These are phyloP conservation scores for Oryza nivara DNA, from an alignment of 176 grass and related monocot genomes.

Conservation along the genomic window DNA sequence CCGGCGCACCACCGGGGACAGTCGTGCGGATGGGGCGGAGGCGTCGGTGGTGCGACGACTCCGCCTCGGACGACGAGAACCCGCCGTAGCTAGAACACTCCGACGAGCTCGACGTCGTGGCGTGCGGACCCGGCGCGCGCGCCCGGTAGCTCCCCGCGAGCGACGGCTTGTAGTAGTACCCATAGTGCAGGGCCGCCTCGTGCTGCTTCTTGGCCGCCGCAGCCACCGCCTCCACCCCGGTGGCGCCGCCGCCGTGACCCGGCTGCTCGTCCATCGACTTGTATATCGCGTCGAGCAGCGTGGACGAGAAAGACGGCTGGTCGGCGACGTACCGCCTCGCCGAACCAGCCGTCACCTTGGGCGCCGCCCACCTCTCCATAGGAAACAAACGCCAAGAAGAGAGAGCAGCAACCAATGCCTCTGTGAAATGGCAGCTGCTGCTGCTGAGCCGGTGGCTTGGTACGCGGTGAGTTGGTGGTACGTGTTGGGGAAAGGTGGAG, in stretches of 20 bases:
- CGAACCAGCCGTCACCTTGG: background rate
- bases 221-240: background rate
- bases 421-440: background rate
- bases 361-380: conserved; percentile 61
- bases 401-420: background rate
- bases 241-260: background rate
- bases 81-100: conserved; percentile 94
- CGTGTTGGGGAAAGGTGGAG: conserved; percentile 20
- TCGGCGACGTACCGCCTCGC: conserved; percentile 44
- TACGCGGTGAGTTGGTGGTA: background rate
- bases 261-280: conserved; percentile 91
- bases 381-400: background rate
- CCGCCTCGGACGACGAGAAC: conserved; percentile 92
- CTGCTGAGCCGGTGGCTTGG: background rate
- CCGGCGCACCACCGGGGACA: background rate
- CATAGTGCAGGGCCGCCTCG: conserved; percentile 43
- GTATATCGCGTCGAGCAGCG: conserved; percentile 92
- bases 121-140: conserved; percentile 43
- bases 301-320: conserved; percentile 97
- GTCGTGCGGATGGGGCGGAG: conserved; percentile 54
- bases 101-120: conserved; percentile 89
- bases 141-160: conserved; percentile 59
- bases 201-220: conserved; percentile 26
- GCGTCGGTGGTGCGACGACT: conserved; percentile 57
- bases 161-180: conserved; percentile 57